phyloP scores from a whole-genome alignment of 2,329 filamentous ascomycete genomes.

The Botryosphaeria dothidea region DNA sequence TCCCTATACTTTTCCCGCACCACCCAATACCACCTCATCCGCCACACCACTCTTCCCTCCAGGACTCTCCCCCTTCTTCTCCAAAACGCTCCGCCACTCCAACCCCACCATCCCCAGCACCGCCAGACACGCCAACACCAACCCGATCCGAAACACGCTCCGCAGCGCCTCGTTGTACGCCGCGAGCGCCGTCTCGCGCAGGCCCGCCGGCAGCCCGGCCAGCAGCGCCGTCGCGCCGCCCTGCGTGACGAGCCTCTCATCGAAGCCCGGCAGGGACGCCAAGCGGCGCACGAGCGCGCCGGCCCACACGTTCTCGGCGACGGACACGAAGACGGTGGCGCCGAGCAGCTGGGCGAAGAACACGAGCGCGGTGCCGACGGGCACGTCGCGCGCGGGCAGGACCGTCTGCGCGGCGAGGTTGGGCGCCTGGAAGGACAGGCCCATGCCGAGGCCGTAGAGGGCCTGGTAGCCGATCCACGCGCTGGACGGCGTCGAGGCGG shows the following conservation, averaged over 20 bases:
- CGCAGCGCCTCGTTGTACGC: not conserved
- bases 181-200: not conserved
- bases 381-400: slow-evolving; percentile 16
- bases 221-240: not conserved
- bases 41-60: not conserved
- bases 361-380: slow-evolving; percentile 32
- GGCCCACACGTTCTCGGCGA: slow-evolving; percentile 43
- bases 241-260: not conserved
- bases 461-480: slow-evolving; percentile 36
- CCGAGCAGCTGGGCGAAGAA: slow-evolving; percentile 47
- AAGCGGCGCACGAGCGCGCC: slow-evolving; percentile 35
- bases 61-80: not conserved
- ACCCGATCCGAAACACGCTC: not conserved
- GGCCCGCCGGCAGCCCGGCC: not conserved
- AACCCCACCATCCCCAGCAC: not conserved
- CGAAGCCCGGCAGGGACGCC: slow-evolving; percentile 32
- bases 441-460: slow-evolving; percentile 26
- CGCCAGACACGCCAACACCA: not conserved
- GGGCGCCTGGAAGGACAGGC: slow-evolving; percentile 24
- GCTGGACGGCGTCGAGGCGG: not conserved
- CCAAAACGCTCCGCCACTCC: not conserved
- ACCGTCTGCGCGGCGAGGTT: slow-evolving; percentile 22
- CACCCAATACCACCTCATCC: too few species aligned
- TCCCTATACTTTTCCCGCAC: too few species aligned
- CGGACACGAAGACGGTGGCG: slow-evolving; percentile 40